These are phyloP conservation scores for Fusarium piperis DNA, from an alignment of 2,329 filamentous ascomycete species.

Conservation along the genomic window DNA sequence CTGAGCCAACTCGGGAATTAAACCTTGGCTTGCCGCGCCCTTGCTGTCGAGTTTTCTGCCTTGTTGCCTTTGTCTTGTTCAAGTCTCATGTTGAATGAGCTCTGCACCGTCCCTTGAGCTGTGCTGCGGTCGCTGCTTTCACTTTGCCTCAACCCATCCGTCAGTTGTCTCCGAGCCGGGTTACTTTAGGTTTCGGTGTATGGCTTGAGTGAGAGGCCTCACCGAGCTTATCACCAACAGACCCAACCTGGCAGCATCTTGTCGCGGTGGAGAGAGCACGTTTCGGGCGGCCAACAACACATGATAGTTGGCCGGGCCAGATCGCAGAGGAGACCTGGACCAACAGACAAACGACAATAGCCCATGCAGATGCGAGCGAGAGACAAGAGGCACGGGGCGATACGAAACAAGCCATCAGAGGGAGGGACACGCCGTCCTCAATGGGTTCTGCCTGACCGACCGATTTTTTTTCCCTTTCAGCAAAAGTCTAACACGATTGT, in stretches of 20 bases:
- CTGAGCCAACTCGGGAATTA: slow-evolving; percentile 23
- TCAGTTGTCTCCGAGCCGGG: not conserved
- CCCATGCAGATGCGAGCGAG: not conserved
- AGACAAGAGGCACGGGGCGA: not conserved
- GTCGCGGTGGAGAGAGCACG: not conserved
- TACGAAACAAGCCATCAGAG: slow-evolving; percentile 8
- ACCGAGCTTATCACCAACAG: not conserved
- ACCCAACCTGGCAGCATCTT: not conserved
- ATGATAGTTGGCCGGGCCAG: not conserved
- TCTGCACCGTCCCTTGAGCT: not conserved
- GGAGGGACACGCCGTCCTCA: slow-evolving; percentile 35
- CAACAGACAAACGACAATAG: not conserved
- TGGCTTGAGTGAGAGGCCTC: not conserved
- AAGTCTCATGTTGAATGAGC: not conserved
- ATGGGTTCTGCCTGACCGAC: slow-evolving; percentile 29
- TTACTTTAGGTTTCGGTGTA: not conserved
- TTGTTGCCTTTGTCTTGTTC: not conserved
- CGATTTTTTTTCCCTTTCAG: slow-evolving; percentile 19
- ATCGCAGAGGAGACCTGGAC: not conserved
- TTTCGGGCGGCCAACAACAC: not conserved
- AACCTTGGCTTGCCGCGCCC: slow-evolving; percentile 25
- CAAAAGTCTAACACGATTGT: slow-evolving; percentile 28
- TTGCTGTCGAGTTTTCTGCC: not conserved
- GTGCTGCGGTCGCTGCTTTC: not conserved
- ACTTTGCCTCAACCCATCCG: not conserved